Evolutionary conservation across 1,284 basidiomycete genomes (phyloP).

Genomic region (Trametes polyzona): DNA sequence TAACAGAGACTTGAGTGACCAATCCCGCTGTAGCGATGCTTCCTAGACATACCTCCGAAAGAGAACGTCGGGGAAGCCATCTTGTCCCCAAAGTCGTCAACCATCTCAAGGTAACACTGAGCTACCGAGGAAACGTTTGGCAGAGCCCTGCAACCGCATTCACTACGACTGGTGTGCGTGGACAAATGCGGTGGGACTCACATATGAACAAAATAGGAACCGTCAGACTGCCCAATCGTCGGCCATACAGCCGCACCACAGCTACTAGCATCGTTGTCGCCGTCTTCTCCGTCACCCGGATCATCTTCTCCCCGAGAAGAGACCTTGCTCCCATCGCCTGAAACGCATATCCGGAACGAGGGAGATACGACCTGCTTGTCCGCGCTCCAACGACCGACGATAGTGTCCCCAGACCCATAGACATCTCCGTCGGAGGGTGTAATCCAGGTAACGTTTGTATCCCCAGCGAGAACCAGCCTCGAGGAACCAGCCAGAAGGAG

Average conservation of each 20-base stretch:
- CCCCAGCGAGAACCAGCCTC: too few relatives aligned
- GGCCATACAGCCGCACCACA: constrained; percentile 48
- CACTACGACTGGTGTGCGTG: background rate
- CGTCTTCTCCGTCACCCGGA: background rate
- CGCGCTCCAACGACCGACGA: constrained; percentile 36
- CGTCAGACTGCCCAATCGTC: constrained; percentile 38
- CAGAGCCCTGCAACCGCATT: constrained; percentile 33
- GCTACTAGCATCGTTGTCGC: background rate
- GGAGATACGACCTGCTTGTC: constrained; percentile 30
- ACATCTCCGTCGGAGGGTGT: constrained; percentile 34
- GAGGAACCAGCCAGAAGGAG: too few relatives aligned
- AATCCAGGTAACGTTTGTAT: constrained; percentile 31
- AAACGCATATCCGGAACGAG: constrained; percentile 34
- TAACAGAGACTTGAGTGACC: background rate
- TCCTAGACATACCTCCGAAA: constrained; percentile 41
- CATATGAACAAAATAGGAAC: constrained; percentile 36
- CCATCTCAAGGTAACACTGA: constrained; percentile 44
- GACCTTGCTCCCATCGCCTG: background rate
- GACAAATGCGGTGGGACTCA: constrained; percentile 21
- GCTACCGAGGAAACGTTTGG: constrained; percentile 37
- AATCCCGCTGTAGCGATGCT: background rate
- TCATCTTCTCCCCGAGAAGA: background rate
- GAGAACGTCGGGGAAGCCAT: constrained; percentile 46
- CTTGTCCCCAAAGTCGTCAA: constrained; percentile 42
- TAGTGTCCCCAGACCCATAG: constrained; percentile 35